Conservation (phyloP, 2,329 filamentous ascomycete genomes). For the Penicillium griseofulvum region DNA sequence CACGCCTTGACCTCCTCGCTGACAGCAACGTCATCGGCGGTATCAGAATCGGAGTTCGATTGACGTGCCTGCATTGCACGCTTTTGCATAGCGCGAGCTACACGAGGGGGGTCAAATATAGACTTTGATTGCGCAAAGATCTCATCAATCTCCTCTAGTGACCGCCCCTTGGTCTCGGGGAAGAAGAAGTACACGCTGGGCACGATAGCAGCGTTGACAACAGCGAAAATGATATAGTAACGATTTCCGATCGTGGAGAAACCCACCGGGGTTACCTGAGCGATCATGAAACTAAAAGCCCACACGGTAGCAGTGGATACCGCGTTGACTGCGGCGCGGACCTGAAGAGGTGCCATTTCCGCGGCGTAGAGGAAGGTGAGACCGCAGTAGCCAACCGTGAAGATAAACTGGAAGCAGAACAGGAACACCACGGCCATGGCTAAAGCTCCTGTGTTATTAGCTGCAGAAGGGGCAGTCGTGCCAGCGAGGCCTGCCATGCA, state of each 20-base stretch:
- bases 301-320: constrained; percentile 14
- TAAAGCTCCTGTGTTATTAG: constrained; percentile 7
- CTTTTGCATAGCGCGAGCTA: constrained; percentile 21
- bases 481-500: constrained; percentile 14
- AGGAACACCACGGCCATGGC: constrained; percentile 13
- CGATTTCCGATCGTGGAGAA: constrained; percentile 13
- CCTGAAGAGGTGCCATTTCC: constrained; percentile 11
- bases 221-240: constrained; percentile 31
- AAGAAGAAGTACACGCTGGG: constrained; percentile 40
- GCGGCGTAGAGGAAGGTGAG: constrained; percentile 15
- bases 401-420: constrained; percentile 14
- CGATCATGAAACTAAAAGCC: constrained; percentile 18
- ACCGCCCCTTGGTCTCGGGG: constrained; percentile 40
- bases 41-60: constrained; percentile 10
- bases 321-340: constrained; percentile 13
- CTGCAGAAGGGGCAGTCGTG: constrained; percentile 1
- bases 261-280: constrained; percentile 13
- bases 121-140: constrained; percentile 37
- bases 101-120: constrained; percentile 26
- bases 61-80: background rate
- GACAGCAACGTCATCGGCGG: constrained; percentile 3
- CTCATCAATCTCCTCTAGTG: constrained; percentile 41
- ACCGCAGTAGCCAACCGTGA: constrained; percentile 11
- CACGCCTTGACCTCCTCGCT: constrained; percentile 4
- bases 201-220: constrained; percentile 38